These are phyloP conservation scores for Fusarium euwallaceae DNA, from an alignment of 2,329 filamentous ascomycete species.

Conservation along the genomic window DNA sequence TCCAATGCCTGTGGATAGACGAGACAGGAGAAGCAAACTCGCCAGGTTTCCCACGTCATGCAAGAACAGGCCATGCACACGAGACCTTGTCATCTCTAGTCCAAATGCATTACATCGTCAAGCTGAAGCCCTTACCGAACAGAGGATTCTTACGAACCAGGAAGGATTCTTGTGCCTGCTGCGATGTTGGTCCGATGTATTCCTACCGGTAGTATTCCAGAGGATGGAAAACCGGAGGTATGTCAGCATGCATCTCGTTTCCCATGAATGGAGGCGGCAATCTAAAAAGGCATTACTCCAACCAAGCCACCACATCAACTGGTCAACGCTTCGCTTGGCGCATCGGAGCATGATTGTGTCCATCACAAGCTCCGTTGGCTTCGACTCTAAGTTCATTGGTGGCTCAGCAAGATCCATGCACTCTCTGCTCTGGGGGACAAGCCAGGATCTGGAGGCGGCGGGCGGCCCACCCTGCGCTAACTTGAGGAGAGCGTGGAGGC, in stretches of 20 bases:
- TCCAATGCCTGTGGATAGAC: background rate
- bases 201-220: background rate
- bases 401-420: slow-evolving; percentile 24
- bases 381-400: slow-evolving; percentile 24
- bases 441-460: slow-evolving; percentile 27
- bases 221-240: background rate
- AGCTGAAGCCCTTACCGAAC: background rate
- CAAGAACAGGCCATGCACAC: slow-evolving; percentile 10
- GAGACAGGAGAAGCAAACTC: slow-evolving; percentile 19
- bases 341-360: slow-evolving; percentile 12
- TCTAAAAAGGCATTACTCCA: background rate
- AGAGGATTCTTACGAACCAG: background rate
- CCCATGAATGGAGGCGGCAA: background rate
- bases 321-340: slow-evolving; percentile 8
- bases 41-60: slow-evolving; percentile 14
- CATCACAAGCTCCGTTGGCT: slow-evolving; percentile 20
- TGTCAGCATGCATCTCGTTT: background rate
- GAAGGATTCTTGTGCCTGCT: background rate
- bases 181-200: background rate
- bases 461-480: slow-evolving; percentile 29
- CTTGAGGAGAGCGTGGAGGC: slow-evolving; percentile 33
- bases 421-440: slow-evolving; percentile 22
- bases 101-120: background rate
- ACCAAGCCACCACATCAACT: slow-evolving; percentile 8
- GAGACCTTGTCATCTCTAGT: slow-evolving; percentile 8